Base-by-base conservation (phyloP, 495 filamentous ascomycete species). In the Tuber brumale region DNA sequence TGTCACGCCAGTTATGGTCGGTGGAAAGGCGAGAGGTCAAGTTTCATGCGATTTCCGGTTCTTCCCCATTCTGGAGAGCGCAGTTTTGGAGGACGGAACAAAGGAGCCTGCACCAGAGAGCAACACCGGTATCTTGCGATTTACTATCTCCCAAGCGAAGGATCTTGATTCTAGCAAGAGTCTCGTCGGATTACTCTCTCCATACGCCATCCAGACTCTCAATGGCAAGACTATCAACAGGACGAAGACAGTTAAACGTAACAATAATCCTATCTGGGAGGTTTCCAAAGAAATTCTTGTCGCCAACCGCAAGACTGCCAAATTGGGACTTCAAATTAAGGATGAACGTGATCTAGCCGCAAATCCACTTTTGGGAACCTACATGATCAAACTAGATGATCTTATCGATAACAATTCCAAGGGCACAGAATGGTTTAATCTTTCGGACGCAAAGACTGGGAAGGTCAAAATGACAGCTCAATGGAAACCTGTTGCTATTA, bases 381-480 rank as follows among this genome's bases (percentile, higher is more conserved):
- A 97, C 83, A 94, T 97, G 81, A 95, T 99, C 84, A 95, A 93
- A 86, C 86, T 98, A 43, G 91, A 97, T 73, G 94, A 97, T 78
- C 92, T 99, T 90, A 84, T 97, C 23, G 92, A 95, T 75, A 87
- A 94, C 85, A 94, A 93, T 90, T 89, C 89, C 73, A 96, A 96
- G 84, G 95, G 95, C 41, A 92, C 95, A 77, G 93, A 97, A 77
- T 99, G 95, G 95, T 98, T 94, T 86, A 92, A 94, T 73, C 88
- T 99, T 41, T 87, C 91, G 75, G 92, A 92, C 4, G 90, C 88
- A 61, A 94, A 94, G 84, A 90, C 89, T 31, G 95, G 96, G 31
- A 91, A 93, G 74, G 93, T 89, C 51, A 97, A 98, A 85, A 88
- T 98, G 88, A 90, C 87, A 79, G 86, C 95, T 35, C 89, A 97